These are phyloP conservation scores for Recurvomyces mirabilis DNA, from an alignment of 495 filamentous ascomycete genomes.

Conservation along the genomic window DNA sequence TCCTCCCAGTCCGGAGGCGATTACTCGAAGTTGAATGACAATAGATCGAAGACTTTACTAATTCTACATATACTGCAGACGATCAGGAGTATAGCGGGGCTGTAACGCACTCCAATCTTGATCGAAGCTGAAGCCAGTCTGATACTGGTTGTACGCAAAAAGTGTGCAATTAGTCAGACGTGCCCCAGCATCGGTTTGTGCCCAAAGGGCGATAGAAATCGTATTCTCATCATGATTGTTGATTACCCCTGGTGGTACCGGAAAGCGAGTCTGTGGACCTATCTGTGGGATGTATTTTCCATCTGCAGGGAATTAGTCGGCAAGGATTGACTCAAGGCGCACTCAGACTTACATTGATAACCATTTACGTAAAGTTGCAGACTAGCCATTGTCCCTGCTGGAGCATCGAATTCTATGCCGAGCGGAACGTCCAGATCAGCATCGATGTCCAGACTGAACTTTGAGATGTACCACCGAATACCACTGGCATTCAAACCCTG, in stretches of 20 bases:
- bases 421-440: slow-evolving; percentile 51
- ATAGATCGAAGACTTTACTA: no score
- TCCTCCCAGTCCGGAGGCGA: no score
- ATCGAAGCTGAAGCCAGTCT: slow-evolving; percentile 21
- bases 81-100: slow-evolving; percentile 23
- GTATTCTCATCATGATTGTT: slow-evolving; percentile 28
- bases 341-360: slow-evolving; percentile 16
- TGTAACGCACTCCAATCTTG: slow-evolving; percentile 21
- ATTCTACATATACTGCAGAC: slow-evolving; percentile 25
- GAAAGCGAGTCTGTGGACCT: slow-evolving; percentile 28
- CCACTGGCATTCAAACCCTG: slow-evolving; percentile 28
- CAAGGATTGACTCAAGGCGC: not conserved
- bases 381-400: slow-evolving; percentile 21
- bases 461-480: slow-evolving; percentile 50
- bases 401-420: slow-evolving; percentile 35
- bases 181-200: slow-evolving; percentile 25
- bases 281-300: slow-evolving; percentile 28
- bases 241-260: slow-evolving; percentile 27
- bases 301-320: slow-evolving; percentile 21
- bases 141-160: slow-evolving; percentile 14
- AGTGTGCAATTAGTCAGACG: slow-evolving; percentile 12
- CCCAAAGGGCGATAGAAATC: slow-evolving; percentile 27
- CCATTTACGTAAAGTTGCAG: slow-evolving; percentile 35
- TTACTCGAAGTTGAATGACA: no score
- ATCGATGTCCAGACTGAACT: slow-evolving; percentile 48